Base-by-base conservation (phyloP, 2,329 filamentous ascomycete genomes). In the Aspergillus novofumigatus region DNA sequence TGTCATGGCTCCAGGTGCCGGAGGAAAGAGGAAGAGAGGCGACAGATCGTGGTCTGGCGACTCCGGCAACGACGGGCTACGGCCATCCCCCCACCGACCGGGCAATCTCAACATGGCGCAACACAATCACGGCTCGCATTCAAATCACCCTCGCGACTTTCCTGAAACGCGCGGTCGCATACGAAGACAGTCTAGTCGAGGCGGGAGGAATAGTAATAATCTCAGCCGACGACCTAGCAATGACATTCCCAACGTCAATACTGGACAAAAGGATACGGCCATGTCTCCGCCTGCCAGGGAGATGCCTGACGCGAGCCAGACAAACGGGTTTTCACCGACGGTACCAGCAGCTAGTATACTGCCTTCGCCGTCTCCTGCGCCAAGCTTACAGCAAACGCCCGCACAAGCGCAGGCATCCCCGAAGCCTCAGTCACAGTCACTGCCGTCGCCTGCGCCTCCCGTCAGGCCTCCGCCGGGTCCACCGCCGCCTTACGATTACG, bases 401-500 rank as follows among this genome's bases (percentile, higher is more conserved):
- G 23, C 57, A 44, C 41, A 52, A 20, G 20, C 60, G 7, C 58
- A 57, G 53, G 47, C 60, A n/a, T 62, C 66, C 21, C 47, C 61
- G 1, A 65, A 63, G 41, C 49, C 53, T 10, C 66, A 62, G 53
- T 56, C 62, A 29, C 62, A 59, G 44, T 58, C 59, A 42, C 67
- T 56, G 52, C 49, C 58, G 52, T 59, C 57, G 11, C 63, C 59
- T 28, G 48, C 52, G 28, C 52, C 58, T 38, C 56, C 60, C 20
- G 28, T 55, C 35, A 60, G 61, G 44, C 63, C 60, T 35, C 61
- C 64, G 45, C 44, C 64, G n/a, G 57, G 57, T 28, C 63, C 69
- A 8, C 62, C 66, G n/a, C 62, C 68, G 29, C 69, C 69, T 4
- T 94, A 89, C 72, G 83, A 83, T 64, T 97, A 94, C 73, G 83